Conservation (phyloP, 2,329 filamentous ascomycete species). For the Tolypocladium pustulatum region DNA sequence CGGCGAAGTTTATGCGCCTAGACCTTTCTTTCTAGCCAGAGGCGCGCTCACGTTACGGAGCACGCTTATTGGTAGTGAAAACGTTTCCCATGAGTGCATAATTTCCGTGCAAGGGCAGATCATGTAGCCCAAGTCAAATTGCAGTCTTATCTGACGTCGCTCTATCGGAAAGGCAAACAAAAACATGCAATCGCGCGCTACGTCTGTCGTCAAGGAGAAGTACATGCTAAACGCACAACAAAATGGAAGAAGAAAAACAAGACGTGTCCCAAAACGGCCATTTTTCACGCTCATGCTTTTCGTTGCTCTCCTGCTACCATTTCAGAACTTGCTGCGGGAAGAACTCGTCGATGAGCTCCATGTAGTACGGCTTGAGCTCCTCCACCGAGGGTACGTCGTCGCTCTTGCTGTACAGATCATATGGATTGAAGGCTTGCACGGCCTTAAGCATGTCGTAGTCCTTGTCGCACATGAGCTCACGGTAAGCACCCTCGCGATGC, state of each 20-base stretch:
- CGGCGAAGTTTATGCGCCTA: background rate
- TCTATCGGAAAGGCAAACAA: background rate
- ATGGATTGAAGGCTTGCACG: slow-evolving; percentile 81
- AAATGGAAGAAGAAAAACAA: background rate
- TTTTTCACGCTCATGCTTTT: background rate
- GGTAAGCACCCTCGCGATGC: slow-evolving; percentile 74
- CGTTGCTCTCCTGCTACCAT: slow-evolving; percentile 18
- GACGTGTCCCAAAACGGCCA: background rate
- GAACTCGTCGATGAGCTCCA: slow-evolving; percentile 32
- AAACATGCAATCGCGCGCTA: background rate
- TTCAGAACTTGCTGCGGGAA: slow-evolving; percentile 27
- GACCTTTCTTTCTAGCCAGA: background rate
- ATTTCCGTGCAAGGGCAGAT: background rate
- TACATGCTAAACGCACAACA: background rate
- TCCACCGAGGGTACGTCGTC: slow-evolving; percentile 68
- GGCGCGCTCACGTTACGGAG: background rate
- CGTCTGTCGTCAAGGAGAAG: background rate
- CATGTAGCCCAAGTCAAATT: background rate
- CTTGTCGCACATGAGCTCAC: slow-evolving; percentile 72
- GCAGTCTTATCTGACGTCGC: background rate
- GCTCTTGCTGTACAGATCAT: slow-evolving; percentile 86
- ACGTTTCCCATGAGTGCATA: too few species aligned
- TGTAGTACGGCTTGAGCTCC: slow-evolving; percentile 53
- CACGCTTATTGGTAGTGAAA: too few species aligned
- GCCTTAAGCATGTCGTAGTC: slow-evolving; percentile 72